Evolutionary conservation across 192 early-diverging fungal genomes (phyloP).

Genomic region (Phlyctochytrium bullatum): DNA sequence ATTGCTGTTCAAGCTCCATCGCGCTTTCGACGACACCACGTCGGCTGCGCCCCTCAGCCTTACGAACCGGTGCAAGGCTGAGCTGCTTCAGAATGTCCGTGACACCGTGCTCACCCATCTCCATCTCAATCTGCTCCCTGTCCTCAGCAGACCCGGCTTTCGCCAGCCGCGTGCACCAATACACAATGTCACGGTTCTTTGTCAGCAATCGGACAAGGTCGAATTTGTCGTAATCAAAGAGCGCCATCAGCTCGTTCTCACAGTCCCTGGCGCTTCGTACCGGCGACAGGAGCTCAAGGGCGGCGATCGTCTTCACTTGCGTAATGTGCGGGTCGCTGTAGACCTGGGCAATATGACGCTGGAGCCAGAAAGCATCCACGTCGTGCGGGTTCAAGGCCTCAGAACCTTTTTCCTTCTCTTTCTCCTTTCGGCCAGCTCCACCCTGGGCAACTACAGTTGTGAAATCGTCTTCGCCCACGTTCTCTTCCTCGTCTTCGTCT

Average conservation of each 20-base stretch:
- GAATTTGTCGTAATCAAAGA: constrained; percentile 97
- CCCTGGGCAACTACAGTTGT: constrained; percentile 37
- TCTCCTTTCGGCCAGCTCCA: constrained; percentile 6
- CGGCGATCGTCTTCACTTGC: constrained; percentile 81
- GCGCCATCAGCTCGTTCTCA: constrained; percentile 94
- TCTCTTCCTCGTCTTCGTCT: constrained; percentile 29
- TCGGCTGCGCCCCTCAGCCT: constrained; percentile 58
- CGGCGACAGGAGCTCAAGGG: constrained; percentile 72
- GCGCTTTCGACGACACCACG: constrained; percentile 61
- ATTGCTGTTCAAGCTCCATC: constrained; percentile 64
- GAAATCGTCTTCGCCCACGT: constrained; percentile 36
- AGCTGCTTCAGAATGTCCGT: constrained; percentile 72
- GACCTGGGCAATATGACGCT: constrained; percentile 76
- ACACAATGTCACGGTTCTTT: constrained; percentile 81
- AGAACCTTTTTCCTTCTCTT: constrained; percentile 12
- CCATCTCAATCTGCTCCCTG: constrained; percentile 47
- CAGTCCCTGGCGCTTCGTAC: constrained; percentile 66
- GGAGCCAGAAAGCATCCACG: constrained; percentile 97
- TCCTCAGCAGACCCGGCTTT: constrained; percentile 61
- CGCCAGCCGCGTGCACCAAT: constrained; percentile 88
- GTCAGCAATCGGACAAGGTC: constrained; percentile 89
- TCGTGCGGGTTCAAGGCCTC: constrained; percentile 62
- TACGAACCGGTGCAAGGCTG: constrained; percentile 42
- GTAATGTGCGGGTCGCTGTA: constrained; percentile 83
- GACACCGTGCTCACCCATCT: constrained; percentile 69